Evolutionary conservation across 768 basidiomycete genomes (phyloP).

Genomic region (Boletus rufocinnamomeus): DNA sequence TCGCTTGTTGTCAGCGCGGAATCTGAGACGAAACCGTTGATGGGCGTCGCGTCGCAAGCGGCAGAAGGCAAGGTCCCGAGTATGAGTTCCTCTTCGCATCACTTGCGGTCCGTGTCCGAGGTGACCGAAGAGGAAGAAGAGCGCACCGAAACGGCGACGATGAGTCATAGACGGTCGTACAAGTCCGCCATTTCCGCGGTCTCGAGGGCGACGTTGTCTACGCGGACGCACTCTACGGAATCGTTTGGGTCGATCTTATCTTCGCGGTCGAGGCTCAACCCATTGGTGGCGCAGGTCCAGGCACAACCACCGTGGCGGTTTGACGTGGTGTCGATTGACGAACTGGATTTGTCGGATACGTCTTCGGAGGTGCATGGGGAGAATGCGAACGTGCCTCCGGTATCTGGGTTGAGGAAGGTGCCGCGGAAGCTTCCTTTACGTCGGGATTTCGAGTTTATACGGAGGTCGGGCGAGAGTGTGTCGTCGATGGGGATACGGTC

Average conservation of each 20-base stretch:
- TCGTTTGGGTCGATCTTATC: slow-evolving; percentile 37
- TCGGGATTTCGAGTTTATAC: slow-evolving; percentile 80
- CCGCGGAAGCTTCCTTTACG: slow-evolving; percentile 67
- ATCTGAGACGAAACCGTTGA: slow-evolving; percentile 5
- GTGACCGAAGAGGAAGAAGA: slow-evolving; percentile 36
- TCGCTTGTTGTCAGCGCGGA: slow-evolving; percentile 8
- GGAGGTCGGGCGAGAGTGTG: slow-evolving; percentile 65
- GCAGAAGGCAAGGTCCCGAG: slow-evolving; percentile 14
- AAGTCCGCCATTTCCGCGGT: slow-evolving; percentile 25
- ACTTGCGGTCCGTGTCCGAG: slow-evolving; percentile 34
- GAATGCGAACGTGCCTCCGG: slow-evolving; percentile 37
- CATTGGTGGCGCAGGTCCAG: slow-evolving; percentile 37
- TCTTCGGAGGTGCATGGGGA: slow-evolving; percentile 55
- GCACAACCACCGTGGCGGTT: slow-evolving; percentile 56
- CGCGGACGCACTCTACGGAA: slow-evolving; percentile 37
- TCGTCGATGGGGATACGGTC: slow-evolving; percentile 79
- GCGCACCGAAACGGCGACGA: slow-evolving; percentile 17
- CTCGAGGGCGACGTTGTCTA: slow-evolving; percentile 24
- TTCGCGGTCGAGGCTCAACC: slow-evolving; percentile 32
- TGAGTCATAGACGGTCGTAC: slow-evolving; percentile 22
- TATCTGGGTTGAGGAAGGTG: slow-evolving; percentile 55
- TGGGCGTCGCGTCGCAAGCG: neutral
- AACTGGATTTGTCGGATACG: slow-evolving; percentile 76
- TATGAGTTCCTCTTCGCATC: slow-evolving; percentile 13
- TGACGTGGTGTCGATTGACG: slow-evolving; percentile 77